phyloP scores from a whole-genome alignment of 108 stramenopile genomes.

The Mayamaea pseudoterrestris region DNA sequence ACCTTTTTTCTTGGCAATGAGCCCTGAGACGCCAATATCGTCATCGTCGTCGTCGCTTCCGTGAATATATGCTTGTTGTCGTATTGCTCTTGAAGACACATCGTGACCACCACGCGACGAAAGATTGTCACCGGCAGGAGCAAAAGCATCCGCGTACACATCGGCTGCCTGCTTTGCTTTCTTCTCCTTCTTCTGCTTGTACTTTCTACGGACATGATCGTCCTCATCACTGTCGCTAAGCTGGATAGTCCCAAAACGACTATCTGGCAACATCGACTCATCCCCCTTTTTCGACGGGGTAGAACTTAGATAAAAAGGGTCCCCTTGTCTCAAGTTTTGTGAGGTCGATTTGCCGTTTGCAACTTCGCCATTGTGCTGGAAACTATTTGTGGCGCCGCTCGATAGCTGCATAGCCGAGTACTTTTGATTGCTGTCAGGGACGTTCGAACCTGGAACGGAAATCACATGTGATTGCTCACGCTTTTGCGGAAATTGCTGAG shows the following conservation, averaged over 20 bases:
- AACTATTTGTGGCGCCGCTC: neutral
- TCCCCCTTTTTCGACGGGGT: neutral
- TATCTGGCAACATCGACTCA: conserved; percentile 5
- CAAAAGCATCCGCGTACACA: neutral
- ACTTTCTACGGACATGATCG: conserved; percentile 23
- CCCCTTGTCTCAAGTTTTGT: conserved; percentile 12
- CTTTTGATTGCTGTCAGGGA: too few species aligned
- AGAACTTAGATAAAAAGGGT: conserved; percentile 68
- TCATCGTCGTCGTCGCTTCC: conserved; percentile 60
- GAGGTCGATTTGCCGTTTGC: too few species aligned
- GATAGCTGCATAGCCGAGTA: neutral
- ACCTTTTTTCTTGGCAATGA: neutral
- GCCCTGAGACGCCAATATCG: conserved; percentile 25
- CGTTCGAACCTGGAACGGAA: too few species aligned
- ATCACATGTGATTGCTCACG: too few species aligned
- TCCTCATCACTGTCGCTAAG: conserved; percentile 52
- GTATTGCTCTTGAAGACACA: too few species aligned
- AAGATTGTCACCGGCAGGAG: neutral
- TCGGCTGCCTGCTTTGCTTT: conserved; percentile 57
- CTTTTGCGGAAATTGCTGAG: conserved; percentile 22
- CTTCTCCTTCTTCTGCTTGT: conserved; percentile 42
- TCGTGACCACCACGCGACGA: too few species aligned
- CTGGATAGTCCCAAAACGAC: conserved; percentile 54
- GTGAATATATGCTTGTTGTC: too few species aligned
- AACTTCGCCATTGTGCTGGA: conserved; percentile 1